These are phyloP conservation scores for Rosellinia necatrix DNA, from an alignment of 2,329 filamentous ascomycete genomes.

Conservation along the genomic window DNA sequence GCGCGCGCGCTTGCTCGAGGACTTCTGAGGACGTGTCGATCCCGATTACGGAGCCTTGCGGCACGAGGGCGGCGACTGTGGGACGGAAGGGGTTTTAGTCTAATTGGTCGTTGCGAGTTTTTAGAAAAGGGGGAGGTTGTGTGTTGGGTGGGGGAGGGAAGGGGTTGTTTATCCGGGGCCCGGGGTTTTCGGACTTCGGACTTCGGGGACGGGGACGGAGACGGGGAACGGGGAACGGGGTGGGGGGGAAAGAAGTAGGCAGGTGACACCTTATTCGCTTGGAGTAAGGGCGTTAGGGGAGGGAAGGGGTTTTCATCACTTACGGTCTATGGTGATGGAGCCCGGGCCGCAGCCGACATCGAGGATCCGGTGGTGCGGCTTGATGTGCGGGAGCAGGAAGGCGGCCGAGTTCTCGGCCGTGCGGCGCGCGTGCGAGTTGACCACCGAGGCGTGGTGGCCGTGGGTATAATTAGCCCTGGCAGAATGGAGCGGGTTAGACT, in stretches of 20 bases:
- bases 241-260: no score
- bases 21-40: conserved; percentile 32
- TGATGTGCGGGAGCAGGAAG: conserved; percentile 44
- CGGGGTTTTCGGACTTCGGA: no score
- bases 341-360: conserved; percentile 51
- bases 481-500: background rate
- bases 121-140: no score
- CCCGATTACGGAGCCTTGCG: conserved; percentile 45
- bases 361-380: conserved; percentile 41
- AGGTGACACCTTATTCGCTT: no score
- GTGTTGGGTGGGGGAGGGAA: no score
- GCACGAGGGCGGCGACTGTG: conserved; percentile 43
- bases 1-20: conserved; percentile 21
- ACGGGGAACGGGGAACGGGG: no score
- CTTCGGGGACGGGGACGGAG: no score
- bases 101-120: no score
- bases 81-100: no score
- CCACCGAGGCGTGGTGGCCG: conserved; percentile 32
- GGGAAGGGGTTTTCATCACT: no score
- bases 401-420: conserved; percentile 32
- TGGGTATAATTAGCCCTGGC: conserved; percentile 14
- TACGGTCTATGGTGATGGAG: conserved; percentile 46
- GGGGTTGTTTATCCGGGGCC: no score
- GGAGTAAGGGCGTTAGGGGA: no score
- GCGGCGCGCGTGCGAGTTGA: conserved; percentile 29